Evolutionary conservation across 768 basidiomycete species (phyloP).

Genomic region (Agrocybe praecox): DNA sequence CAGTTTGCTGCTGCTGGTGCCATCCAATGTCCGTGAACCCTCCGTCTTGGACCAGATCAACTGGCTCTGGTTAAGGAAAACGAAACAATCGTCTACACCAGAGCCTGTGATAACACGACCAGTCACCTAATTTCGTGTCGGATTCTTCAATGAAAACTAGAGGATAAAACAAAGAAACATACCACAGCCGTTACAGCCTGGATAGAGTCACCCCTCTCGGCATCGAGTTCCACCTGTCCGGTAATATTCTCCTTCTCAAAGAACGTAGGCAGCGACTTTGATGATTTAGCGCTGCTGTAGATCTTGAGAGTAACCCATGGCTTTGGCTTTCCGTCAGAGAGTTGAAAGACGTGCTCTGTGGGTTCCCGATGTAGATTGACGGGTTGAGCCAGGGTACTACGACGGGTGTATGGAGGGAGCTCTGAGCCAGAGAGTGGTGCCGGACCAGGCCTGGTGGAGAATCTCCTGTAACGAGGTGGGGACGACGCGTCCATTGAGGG

Average conservation of each 20-base stretch:
- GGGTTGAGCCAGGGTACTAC: constrained; percentile 44
- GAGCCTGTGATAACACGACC: constrained; percentile 56
- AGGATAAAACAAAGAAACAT: constrained; percentile 10
- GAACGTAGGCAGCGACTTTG: constrained; percentile 52
- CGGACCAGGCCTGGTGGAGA: constrained; percentile 51
- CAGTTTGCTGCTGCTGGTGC: constrained; percentile 42
- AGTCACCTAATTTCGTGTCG: constrained; percentile 37
- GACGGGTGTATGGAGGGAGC: constrained; percentile 52
- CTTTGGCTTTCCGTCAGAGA: constrained; percentile 41
- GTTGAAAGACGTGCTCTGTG: constrained; percentile 48
- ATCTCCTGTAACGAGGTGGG: constrained; percentile 53
- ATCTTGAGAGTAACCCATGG: constrained; percentile 49
- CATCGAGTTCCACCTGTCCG: constrained; percentile 46
- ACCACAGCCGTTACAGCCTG: constrained; percentile 48
- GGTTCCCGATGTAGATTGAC: constrained; percentile 41
- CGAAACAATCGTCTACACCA: constrained; percentile 40
- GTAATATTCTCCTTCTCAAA: constrained; percentile 58
- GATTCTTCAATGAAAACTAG: neutral
- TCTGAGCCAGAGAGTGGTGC: constrained; percentile 47
- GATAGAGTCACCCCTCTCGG: constrained; percentile 55
- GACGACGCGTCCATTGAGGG: constrained; percentile 46
- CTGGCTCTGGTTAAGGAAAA: constrained; percentile 44
- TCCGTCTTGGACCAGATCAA: constrained; percentile 51
- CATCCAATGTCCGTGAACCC: constrained; percentile 39
- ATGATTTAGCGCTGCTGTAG: constrained; percentile 53